Base-by-base conservation (phyloP, 306 rosid genomes). In the Quercus mongolica region DNA sequence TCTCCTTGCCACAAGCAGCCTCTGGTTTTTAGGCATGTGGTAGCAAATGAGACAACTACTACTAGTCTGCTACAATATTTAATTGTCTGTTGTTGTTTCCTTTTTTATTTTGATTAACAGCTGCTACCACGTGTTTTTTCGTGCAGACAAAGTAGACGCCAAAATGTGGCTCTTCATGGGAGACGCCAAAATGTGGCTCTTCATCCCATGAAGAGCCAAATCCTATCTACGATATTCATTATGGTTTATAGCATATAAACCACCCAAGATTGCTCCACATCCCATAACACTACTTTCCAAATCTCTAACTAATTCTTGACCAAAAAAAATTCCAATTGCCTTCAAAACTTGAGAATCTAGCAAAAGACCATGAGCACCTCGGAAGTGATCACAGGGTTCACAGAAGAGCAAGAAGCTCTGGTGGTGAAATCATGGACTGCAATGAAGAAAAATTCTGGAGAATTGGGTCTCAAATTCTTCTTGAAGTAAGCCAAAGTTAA, bases 351-450 rank as follows among this genome's bases (percentile, higher is more conserved):
- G 52, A 74, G 62, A 20, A 28, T 51, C 64, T 35, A 52, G 33
- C 2, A 56, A 73, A 54, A 23, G 44, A 76, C 23, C 79, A 90
- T 87, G 90, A 68, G 8, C 76, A 41, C 73, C 49, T 5, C 70
- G 64, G 90, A 82, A 56, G 71, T 56, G 11, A 87, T 21, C 46
- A 41, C 46, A 77, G 67, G 68, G 25, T 94, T 94, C 86, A 90
- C 89, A 1, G 90, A 91, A 84, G 94, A 92, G 81, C 94, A 91
- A 78, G 97, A 91, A 76, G 85, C 92, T 55, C 86, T 92, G 4
- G 97, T 94, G 80, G 85, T 89, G 17, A 88, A 92, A 65, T 91
- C 97, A 77, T 92, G 94, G 97, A 83, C 13, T 14, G 91, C 49
- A 7, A 89, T 92, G 96, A 92, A 92, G 86, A 87, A 88, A 78